Evolutionary conservation across 1,284 basidiomycete species (phyloP).

Genomic region (Cutaneotrichosporon sp.): DNA sequence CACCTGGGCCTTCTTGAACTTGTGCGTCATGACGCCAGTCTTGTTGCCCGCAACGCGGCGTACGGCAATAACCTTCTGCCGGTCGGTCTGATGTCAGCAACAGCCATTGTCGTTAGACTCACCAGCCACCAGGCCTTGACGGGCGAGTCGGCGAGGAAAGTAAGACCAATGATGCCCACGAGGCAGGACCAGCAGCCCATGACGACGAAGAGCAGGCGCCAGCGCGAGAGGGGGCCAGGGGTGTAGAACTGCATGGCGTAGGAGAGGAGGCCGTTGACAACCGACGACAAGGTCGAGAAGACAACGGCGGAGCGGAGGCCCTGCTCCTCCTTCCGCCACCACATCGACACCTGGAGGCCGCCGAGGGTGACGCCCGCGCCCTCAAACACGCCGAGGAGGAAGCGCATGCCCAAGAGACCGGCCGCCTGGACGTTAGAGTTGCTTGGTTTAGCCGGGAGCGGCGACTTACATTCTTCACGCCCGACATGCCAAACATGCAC

Average conservation of each 20-base stretch:
- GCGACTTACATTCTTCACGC: constrained; percentile 13
- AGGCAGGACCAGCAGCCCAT: constrained; percentile 6
- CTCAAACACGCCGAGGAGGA: constrained; percentile 30
- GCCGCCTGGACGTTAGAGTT: constrained; percentile 2
- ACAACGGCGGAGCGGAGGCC: constrained; percentile 26
- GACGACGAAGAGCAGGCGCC: constrained; percentile 24
- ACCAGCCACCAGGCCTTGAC: constrained; percentile 32
- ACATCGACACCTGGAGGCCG: constrained; percentile 29
- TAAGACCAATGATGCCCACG: constrained; percentile 10
- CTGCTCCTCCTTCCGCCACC: constrained; percentile 31
- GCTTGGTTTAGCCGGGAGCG: too few relatives aligned
- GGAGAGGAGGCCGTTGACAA: constrained; percentile 31
- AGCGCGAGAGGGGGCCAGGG: constrained; percentile 14
- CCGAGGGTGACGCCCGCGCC: constrained; percentile 7
- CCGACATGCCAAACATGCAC: constrained; percentile 19
- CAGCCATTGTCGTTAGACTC: neutral
- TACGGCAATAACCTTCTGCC: constrained; percentile 28
- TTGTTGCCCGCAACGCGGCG: constrained; percentile 20
- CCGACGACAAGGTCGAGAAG: constrained; percentile 29
- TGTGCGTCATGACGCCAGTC: constrained; percentile 30
- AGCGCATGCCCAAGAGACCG: constrained; percentile 24
- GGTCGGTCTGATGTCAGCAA: constrained; percentile 14
- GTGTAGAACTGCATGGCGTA: constrained; percentile 22
- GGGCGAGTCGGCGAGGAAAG: constrained; percentile 24
- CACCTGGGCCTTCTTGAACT: constrained; percentile 20